phyloP scores from a whole-genome alignment of 139 green algal species.

The Tetradesmus obliquus region DNA sequence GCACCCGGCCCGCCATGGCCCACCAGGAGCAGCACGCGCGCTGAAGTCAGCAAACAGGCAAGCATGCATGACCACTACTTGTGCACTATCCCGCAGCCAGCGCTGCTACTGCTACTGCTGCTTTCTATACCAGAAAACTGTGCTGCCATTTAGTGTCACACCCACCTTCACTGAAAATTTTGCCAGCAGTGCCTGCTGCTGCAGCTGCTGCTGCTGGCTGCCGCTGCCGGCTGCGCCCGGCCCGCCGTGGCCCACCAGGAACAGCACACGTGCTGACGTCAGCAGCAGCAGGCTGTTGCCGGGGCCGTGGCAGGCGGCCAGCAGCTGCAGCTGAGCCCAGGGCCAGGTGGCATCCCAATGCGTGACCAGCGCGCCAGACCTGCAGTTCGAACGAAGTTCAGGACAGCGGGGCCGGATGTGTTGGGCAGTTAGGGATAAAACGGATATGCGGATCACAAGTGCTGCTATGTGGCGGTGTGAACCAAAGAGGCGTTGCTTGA shows the following conservation, averaged over 20 bases:
- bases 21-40: too few species aligned
- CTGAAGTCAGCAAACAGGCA: too few species aligned
- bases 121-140: not conserved
- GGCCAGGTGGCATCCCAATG: conserved; percentile 36
- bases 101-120: not conserved
- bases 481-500: too few species aligned
- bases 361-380: not conserved
- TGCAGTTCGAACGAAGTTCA: not conserved
- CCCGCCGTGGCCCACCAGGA: conserved; percentile 6
- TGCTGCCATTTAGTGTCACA: not conserved
- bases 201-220: not conserved
- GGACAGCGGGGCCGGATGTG: not conserved
- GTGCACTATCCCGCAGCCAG: not conserved
- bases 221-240: not conserved
- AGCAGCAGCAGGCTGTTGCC: conserved; percentile 29
- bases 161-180: conserved; percentile 31
- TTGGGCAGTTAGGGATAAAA: not conserved
- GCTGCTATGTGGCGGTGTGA: too few species aligned
- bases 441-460: too few species aligned
- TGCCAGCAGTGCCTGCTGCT: conserved; percentile 26
- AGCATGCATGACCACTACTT: not conserved
- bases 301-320: conserved; percentile 27
- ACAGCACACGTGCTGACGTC: conserved; percentile 28
- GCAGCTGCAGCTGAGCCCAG: conserved; percentile 28
- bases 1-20: too few species aligned